phyloP scores from a whole-genome alignment of 164 flowering plant genomes.

The Platanus orientalis region DNA sequence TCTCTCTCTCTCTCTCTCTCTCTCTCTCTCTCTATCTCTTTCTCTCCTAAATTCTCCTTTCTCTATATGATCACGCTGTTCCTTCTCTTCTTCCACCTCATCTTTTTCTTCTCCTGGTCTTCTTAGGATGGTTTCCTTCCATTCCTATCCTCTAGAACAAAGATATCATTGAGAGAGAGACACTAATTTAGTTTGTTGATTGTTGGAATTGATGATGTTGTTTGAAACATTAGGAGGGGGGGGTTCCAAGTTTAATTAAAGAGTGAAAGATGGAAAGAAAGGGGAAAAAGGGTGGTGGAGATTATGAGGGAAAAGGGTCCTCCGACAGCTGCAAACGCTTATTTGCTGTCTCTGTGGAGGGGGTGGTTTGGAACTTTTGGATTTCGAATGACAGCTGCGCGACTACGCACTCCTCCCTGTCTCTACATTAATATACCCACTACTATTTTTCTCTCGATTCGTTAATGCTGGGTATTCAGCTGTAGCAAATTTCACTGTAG shows the following conservation, averaged over 20 bases:
- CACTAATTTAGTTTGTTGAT: conserved; percentile 2
- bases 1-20: not conserved
- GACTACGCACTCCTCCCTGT: conserved; percentile 38
- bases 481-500: too few relatives aligned
- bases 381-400: conserved; percentile 60
- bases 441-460: not conserved
- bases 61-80: not conserved
- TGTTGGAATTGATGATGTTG: conserved; percentile 4
- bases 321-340: conserved; percentile 76
- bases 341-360: conserved; percentile 58
- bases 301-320: conserved; percentile 19
- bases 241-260: not conserved
- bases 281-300: conserved; percentile 12
- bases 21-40: conserved; percentile 6
- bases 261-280: not conserved
- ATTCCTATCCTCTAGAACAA: conserved; percentile 9
- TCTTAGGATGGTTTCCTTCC: conserved; percentile 18
- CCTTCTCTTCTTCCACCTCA: conserved; percentile 9
- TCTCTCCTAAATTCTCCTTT: not conserved
- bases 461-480: too few relatives aligned
- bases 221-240: conserved; percentile 1
- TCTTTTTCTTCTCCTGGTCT: conserved; percentile 10
- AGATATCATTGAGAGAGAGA: conserved; percentile 18
- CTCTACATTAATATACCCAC: conserved; percentile 37
- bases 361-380: conserved; percentile 17